phyloP scores from a whole-genome alignment of 352 stramenopile species.

The Pythium biforme region DNA sequence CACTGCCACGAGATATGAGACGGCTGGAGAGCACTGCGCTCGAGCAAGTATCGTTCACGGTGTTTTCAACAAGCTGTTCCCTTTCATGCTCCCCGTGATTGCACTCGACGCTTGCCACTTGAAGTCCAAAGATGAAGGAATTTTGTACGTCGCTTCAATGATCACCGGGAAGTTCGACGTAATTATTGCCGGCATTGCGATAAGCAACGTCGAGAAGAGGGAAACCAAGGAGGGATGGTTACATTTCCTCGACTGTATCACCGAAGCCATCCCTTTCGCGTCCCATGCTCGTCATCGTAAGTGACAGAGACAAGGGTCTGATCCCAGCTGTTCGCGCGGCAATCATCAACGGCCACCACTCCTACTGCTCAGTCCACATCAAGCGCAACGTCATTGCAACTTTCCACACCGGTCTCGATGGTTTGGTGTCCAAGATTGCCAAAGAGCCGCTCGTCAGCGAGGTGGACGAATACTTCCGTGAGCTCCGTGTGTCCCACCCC shows the following conservation, averaged over 20 bases:
- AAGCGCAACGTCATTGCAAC: slow-evolving; percentile 12
- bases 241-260: neutral
- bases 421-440: neutral
- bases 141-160: slow-evolving; percentile 6
- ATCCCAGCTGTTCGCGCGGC: neutral
- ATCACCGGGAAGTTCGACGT: slow-evolving; percentile 18
- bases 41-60: slow-evolving; percentile 15
- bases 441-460: neutral
- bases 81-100: neutral
- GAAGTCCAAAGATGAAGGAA: slow-evolving; percentile 10
- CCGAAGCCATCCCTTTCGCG: neutral
- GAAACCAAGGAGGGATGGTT: slow-evolving; percentile 11
- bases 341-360: neutral
- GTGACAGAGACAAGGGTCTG: neutral
- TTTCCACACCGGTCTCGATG: slow-evolving; percentile 1
- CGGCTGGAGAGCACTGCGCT: slow-evolving; percentile 3
- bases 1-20: neutral
- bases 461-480: neutral
- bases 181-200: slow-evolving; percentile 4
- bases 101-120: slow-evolving; percentile 9
- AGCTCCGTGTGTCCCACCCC: neutral
- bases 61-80: neutral
- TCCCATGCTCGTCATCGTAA: neutral
- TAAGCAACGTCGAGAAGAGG: neutral
- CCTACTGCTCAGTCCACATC: slow-evolving; percentile 9